phyloP scores from a whole-genome alignment of 495 filamentous ascomycete species.

The Aspergillus egyptiacus region DNA sequence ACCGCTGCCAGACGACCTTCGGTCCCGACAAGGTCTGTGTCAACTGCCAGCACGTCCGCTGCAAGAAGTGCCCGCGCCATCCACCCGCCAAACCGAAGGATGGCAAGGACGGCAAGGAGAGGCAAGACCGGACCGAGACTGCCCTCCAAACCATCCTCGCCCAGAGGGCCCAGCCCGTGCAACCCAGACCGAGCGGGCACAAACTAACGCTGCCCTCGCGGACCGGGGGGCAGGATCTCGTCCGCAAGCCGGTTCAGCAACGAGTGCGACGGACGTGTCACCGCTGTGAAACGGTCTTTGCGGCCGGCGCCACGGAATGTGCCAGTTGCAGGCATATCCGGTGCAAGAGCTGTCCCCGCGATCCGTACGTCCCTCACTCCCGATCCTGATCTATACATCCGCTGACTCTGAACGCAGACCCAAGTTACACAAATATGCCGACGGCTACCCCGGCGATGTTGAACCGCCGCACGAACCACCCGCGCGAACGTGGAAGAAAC shows the following conservation, averaged over 20 bases:
- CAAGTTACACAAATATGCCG: constrained; percentile 66
- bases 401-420: constrained; percentile 35
- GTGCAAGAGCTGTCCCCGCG: constrained; percentile 75
- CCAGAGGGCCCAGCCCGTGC: constrained; percentile 9
- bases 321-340: constrained; percentile 65
- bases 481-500: constrained; percentile 37
- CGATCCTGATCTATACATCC: neutral
- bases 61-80: constrained; percentile 71
- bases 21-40: constrained; percentile 63
- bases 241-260: constrained; percentile 60
- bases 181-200: constrained; percentile 21
- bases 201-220: constrained; percentile 57
- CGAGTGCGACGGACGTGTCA: constrained; percentile 74
- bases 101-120: no score
- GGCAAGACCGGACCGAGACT: constrained; percentile 40
- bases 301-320: constrained; percentile 54
- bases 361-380: constrained; percentile 57
- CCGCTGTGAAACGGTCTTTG: constrained; percentile 61
- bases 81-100: constrained; percentile 47
- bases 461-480: constrained; percentile 30
- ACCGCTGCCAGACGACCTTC: constrained; percentile 68
- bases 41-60: constrained; percentile 68
- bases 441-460: constrained; percentile 73
- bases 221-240: constrained; percentile 61
- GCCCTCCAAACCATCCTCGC: constrained; percentile 31